A percentile compares a stretch with the other conserved stretches of the same genome.
Evolutionary conservation across 805 yeast genomes (phyloP).

Genomic region (Candida taoyuanica): DNA sequence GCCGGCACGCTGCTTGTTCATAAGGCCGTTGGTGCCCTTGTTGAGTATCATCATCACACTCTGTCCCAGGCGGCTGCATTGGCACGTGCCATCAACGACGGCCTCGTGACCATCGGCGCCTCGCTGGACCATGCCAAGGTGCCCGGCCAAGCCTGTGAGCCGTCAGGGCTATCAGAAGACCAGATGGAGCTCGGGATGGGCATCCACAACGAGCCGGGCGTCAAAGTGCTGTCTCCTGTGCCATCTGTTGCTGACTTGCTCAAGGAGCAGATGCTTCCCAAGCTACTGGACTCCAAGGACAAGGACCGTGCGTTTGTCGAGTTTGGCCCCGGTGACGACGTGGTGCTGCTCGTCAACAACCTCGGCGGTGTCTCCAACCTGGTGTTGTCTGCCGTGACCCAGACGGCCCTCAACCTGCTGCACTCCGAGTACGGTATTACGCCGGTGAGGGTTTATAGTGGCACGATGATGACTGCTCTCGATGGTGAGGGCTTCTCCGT

Average conservation of each 20-base stretch:
- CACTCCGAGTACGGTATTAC: conserved; percentile 45
- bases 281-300: conserved; percentile 59
- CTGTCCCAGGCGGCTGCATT: conserved; percentile 50
- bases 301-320: conserved; percentile 77
- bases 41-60: conserved; percentile 37
- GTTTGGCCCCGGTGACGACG: conserved; percentile 60
- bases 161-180: conserved; percentile 45
- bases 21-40: conserved; percentile 76
- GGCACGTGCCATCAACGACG: conserved; percentile 58
- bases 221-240: conserved; percentile 46
- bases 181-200: conserved; percentile 94
- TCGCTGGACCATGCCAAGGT: conserved; percentile 86
- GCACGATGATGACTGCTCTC: conserved; percentile 83
- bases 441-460: conserved; percentile 68
- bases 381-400: conserved; percentile 70
- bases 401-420: conserved; percentile 50
- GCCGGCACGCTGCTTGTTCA: conserved; percentile 90
- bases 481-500: conserved; percentile 91
- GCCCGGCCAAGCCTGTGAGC: conserved; percentile 69
- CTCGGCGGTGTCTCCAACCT: conserved; percentile 86
- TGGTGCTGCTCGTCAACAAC: conserved; percentile 71
- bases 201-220: conserved; percentile 93
- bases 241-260: conserved; percentile 66
- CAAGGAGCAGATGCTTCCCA: conserved; percentile 51
- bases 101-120: conserved; percentile 82